These are phyloP conservation scores for Eremothecium sinecaudum DNA, from an alignment of 1,139 yeast genomes.

Conservation along the genomic window DNA sequence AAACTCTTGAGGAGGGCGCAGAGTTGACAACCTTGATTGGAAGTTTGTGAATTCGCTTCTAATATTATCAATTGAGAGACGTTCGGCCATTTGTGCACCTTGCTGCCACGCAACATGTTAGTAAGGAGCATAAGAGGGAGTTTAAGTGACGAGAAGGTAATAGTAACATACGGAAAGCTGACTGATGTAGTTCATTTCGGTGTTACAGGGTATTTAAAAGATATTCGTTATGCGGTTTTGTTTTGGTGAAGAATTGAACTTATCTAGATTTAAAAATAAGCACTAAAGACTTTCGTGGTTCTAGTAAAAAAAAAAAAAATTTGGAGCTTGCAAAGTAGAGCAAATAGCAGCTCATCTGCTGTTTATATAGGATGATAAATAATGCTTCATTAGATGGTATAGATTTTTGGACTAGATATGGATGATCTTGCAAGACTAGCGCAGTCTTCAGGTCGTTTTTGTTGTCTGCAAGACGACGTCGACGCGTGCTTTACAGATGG, in stretches of 20 bases:
- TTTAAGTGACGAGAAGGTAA: background rate
- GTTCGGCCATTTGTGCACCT: constrained; percentile 24
- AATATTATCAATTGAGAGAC: constrained; percentile 25
- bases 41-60: constrained; percentile 32
- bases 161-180: constrained; percentile 7
- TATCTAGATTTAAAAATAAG: too few relatives aligned
- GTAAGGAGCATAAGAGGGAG: background rate
- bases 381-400: too few relatives aligned
- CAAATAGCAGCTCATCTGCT: too few relatives aligned
- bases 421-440: background rate
- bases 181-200: constrained; percentile 7
- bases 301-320: too few relatives aligned
- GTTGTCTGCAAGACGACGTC: too few relatives aligned
- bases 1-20: constrained; percentile 87
- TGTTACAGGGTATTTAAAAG: too few relatives aligned
- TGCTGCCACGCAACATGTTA: constrained; percentile 14
- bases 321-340: too few relatives aligned
- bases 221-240: too few relatives aligned
- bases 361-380: too few relatives aligned
- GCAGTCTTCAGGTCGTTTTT: background rate
- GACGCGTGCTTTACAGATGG: constrained; percentile 74
- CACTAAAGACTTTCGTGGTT: too few relatives aligned
- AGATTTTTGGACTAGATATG: background rate
- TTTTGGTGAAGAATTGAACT: too few relatives aligned
- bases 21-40: constrained; percentile 57